Conservation (phyloP, 73 alveolate species). For the Uronychia binucleata region DNA sequence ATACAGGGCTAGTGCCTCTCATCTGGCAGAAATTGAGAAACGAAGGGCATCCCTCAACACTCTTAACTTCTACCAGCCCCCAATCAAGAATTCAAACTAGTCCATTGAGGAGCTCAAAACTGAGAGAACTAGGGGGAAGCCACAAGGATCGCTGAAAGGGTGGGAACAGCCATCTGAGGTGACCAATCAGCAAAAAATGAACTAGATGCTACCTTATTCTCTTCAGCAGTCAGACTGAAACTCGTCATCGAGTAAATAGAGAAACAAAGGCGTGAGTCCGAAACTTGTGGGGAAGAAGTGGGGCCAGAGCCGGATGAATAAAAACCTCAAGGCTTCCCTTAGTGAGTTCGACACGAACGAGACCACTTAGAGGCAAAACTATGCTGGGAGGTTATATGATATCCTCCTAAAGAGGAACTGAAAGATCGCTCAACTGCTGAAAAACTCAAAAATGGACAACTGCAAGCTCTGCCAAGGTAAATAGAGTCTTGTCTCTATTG, state of each 20-base stretch:
- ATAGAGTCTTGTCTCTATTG: not conserved
- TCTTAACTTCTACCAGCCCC: not conserved
- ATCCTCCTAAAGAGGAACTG: not conserved
- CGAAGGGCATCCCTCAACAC: not conserved
- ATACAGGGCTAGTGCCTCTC: not conserved
- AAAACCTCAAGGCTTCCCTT: not conserved
- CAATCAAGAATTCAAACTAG: not conserved
- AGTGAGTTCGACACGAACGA: not conserved
- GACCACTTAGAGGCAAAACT: not conserved
- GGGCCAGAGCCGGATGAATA: not conserved
- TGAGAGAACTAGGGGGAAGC: not conserved
- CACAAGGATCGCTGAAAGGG: too few relatives aligned
- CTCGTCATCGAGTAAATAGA: not conserved
- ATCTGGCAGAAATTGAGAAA: not conserved
- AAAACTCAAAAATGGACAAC: not conserved
- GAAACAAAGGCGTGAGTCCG: not conserved
- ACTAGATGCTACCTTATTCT: not conserved
- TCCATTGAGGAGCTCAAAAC: not conserved
- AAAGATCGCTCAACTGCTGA: not conserved
- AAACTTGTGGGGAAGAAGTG: not conserved
- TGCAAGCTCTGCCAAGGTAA: not conserved
- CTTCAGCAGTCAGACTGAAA: not conserved
- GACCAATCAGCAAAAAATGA: too few relatives aligned
- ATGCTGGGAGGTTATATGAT: not conserved
- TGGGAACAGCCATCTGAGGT: too few relatives aligned